Evolutionary conservation across 1,284 basidiomycete species (phyloP).

Genomic region (Leccinum variabile): DNA sequence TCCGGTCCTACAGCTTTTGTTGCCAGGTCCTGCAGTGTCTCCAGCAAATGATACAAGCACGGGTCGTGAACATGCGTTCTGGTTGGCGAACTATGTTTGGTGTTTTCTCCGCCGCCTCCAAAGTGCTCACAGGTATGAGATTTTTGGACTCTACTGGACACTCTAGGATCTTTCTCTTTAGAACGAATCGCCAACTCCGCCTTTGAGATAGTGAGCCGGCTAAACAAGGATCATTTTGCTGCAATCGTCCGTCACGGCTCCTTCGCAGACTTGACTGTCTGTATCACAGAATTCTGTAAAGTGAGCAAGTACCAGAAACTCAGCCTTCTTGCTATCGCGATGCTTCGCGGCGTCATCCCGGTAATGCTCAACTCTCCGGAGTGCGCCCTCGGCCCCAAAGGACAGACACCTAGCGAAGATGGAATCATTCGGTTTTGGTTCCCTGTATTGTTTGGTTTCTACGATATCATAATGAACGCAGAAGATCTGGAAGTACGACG

Average conservation of each 20-base stretch:
- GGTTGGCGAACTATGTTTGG: constrained; percentile 99
- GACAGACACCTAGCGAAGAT: constrained; percentile 39
- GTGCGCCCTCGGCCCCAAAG: constrained; percentile 58
- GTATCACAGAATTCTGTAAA: constrained; percentile 99
- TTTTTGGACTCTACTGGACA: not conserved
- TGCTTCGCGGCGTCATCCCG: constrained; percentile 90
- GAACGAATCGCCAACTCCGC: constrained; percentile 93
- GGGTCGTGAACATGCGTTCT: constrained; percentile 93
- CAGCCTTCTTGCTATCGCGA: constrained; percentile 92
- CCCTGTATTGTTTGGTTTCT: constrained; percentile 94
- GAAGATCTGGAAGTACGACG: constrained; percentile 98
- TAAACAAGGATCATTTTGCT: constrained; percentile 91
- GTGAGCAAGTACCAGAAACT: constrained; percentile 99
- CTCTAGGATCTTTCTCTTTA: constrained; percentile 28
- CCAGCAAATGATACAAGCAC: constrained; percentile 98
- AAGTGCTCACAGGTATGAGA: constrained; percentile 79
- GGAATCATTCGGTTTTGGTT: constrained; percentile 95
- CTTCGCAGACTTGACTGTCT: constrained; percentile 94
- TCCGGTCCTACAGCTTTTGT: constrained; percentile 8
- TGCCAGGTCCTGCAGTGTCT: constrained; percentile 90
- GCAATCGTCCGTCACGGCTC: constrained; percentile 90
- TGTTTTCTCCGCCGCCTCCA: constrained; percentile 95
- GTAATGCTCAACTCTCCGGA: constrained; percentile 88
- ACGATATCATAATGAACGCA: constrained; percentile 99
- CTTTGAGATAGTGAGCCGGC: constrained; percentile 92